These are phyloP conservation scores for Macrocystidia cucumis DNA, from an alignment of 1,284 basidiomycete genomes.

Conservation along the genomic window DNA sequence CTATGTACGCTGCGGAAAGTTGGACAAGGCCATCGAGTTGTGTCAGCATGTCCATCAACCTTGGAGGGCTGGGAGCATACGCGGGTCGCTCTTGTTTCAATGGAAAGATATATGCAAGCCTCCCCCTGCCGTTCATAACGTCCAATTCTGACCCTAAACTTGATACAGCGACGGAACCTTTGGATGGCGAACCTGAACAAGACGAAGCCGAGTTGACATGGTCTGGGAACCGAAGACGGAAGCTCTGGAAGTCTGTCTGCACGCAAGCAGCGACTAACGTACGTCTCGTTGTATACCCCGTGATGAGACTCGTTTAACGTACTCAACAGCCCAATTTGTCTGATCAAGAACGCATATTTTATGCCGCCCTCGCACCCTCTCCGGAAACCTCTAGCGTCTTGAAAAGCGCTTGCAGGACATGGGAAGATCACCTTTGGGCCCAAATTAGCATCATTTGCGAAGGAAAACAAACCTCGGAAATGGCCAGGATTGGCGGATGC, in stretches of 20 bases:
- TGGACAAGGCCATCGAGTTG: conserved; percentile 79
- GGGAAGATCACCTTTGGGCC: conserved; percentile 96
- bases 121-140: conserved; percentile 4
- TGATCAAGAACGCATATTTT: conserved; percentile 75
- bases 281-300: conserved; percentile 15
- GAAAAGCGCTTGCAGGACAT: conserved; percentile 74
- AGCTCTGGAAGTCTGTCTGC: conserved; percentile 83
- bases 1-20: conserved; percentile 72
- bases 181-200: conserved; percentile 43
- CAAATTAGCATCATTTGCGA: conserved; percentile 84
- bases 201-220: conserved; percentile 44
- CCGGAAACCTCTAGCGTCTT: conserved; percentile 72
- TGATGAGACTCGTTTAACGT: not conserved
- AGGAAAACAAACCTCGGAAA: conserved; percentile 62
- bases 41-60: conserved; percentile 83
- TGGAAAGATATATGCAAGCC: conserved; percentile 62
- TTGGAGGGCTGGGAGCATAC: conserved; percentile 85
- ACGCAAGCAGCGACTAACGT: conserved; percentile 75
- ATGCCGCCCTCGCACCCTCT: conserved; percentile 82
- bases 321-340: conserved; percentile 53
- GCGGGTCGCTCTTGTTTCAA: conserved; percentile 69
- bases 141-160: no score
- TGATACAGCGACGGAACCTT: conserved; percentile 37
- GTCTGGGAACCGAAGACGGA: conserved; percentile 68
- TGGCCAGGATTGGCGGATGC: conserved; percentile 43